Evolutionary conservation across 495 filamentous ascomycete genomes (phyloP), one percentile per base, ranked within the genome.

Genomic region (Clohesyomyces aquaticus): DNA sequence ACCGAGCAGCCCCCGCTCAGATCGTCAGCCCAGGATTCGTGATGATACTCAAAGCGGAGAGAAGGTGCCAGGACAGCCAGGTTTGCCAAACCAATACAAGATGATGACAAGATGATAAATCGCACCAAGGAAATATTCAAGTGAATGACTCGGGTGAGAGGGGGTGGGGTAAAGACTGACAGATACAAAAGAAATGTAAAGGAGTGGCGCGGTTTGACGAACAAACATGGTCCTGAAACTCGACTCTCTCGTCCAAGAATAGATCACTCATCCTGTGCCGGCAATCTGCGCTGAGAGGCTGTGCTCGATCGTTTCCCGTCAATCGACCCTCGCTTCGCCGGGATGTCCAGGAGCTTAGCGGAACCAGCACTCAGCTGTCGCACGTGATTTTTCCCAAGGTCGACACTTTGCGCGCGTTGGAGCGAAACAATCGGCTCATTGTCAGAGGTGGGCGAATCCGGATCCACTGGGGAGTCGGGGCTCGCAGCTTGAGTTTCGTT

Each of bases 321-420:
- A 27, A 59, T 43, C 9, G 65, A 68, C n/a, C 28, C 11, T 27
- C 56, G n/a, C 29, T 53, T 56, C 25, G 55, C 53, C 1, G 81
- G 82, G 26, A 90, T 77, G 55, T 90, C 84, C 35, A 91, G 72
- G 12, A 91, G 74, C 70, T 83, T 86, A 3, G 88, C 87, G 73
- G 86, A 90, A 22, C 88, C 89, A 19, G 87, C 87, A 59, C 87
- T 91, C 66, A 90, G 84, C 49, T 86, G 86, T n/a, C 88, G 77
- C 19, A 74, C 81, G 69, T 91, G 88, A 2, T 80, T 76, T 64
- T 81, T 83, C 28, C 81, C 85, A 54, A 85, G 77, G 61, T 87
- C 82, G 45, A 89, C 74, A 68, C 88, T 88, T 10, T 84, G 83
- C 14, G 89, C 85, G 56, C 87, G 83, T 35, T 84, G 80, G 28